phyloP scores from a whole-genome alignment of 352 stramenopile genomes.

The Phytophthora pistaciae region DNA sequence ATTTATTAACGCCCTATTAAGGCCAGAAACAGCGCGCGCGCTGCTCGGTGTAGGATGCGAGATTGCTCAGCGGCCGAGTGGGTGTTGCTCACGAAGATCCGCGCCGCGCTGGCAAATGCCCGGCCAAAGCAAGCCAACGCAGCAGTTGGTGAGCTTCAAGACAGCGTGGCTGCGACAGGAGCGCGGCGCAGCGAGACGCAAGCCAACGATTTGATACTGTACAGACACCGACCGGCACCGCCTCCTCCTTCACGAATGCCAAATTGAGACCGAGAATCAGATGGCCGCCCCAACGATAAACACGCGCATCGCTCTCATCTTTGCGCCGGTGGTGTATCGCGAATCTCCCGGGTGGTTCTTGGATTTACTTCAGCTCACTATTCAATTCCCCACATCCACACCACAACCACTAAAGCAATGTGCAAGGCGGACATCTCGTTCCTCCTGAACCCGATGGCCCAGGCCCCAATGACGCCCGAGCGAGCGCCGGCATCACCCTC shows the following conservation, averaged over 20 bases:
- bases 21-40: not conserved
- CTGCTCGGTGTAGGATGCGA: not conserved
- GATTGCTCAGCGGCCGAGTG: not conserved
- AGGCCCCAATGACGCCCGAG: constrained; percentile 14
- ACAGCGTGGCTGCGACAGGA: not conserved
- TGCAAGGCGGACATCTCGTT: constrained; percentile 55
- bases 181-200: constrained; percentile 1
- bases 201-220: not conserved
- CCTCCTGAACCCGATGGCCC: constrained; percentile 45
- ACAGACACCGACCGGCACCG: not conserved
- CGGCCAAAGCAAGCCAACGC: not conserved
- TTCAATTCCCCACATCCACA: constrained; percentile 23
- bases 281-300: not conserved
- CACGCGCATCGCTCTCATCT: constrained; percentile 1
- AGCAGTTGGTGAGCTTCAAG: not conserved
- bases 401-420: constrained; percentile 27
- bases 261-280: not conserved
- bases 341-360: not conserved
- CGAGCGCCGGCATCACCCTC: constrained; percentile 21
- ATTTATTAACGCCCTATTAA: not conserved
- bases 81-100: not conserved
- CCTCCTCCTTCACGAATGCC: not conserved
- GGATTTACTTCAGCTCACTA: constrained; percentile 5
- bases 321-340: not conserved
- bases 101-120: too few species aligned